Evolutionary conservation across 371 early-diverging fungal genomes (phyloP).

Genomic region (Haplosporangium sp.): DNA sequence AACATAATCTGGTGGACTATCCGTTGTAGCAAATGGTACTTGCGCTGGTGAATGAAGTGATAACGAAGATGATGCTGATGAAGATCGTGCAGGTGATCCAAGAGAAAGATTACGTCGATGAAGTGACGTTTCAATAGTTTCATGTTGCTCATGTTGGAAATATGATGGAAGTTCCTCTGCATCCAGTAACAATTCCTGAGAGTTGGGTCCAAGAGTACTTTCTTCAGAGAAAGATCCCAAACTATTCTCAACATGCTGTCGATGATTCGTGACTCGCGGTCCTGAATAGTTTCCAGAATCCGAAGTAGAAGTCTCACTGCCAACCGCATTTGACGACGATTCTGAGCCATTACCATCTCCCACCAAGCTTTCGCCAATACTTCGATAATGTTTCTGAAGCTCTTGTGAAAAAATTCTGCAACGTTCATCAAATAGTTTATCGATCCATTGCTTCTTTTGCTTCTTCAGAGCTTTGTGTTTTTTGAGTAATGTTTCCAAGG

Average conservation of each 20-base stretch:
- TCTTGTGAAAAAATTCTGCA: conserved; percentile 46
- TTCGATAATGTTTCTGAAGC: conserved; percentile 46
- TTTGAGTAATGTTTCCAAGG: conserved; percentile 38
- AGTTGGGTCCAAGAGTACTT: conserved; percentile 8
- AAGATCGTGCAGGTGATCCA: conserved; percentile 43
- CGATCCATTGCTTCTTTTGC: conserved; percentile 30
- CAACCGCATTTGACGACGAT: not conserved
- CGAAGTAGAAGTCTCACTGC: not conserved
- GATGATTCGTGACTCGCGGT: not conserved
- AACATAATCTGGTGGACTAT: conserved; percentile 52
- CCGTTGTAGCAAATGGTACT: not conserved
- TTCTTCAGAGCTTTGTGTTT: conserved; percentile 31
- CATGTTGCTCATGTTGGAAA: conserved; percentile 34
- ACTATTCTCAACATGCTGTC: conserved; percentile 37
- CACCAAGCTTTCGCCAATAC: conserved; percentile 37
- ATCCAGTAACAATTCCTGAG: conserved; percentile 30
- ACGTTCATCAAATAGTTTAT: conserved; percentile 47
- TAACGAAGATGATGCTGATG: conserved; percentile 45
- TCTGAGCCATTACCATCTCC: not conserved
- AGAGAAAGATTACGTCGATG: conserved; percentile 41
- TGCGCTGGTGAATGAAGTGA: conserved; percentile 31
- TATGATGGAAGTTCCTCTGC: conserved; percentile 47
- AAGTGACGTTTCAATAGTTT: not conserved
- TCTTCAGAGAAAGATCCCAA: conserved; percentile 26
- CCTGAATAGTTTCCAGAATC: not conserved